Base-by-base conservation (phyloP, 495 filamentous ascomycete genomes). In the Penicillium coffeae region DNA sequence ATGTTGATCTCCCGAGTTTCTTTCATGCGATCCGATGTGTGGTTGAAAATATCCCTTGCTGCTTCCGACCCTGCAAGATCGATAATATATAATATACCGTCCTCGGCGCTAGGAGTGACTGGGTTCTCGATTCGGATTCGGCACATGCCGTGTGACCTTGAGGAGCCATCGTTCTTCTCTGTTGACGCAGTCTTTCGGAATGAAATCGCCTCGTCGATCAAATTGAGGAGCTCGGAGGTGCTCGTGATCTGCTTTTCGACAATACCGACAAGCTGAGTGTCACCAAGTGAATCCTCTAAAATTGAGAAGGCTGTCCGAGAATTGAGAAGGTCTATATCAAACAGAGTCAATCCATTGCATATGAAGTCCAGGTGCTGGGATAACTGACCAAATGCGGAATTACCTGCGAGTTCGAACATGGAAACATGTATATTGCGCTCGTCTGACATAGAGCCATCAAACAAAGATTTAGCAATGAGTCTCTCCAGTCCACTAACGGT, bases 61-160 rank as follows among this genome's bases (percentile, higher is more conserved):
- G 52, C 59, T 55, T 78, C 76, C 30, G 70, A 68, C 1, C 74
- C 75, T 3, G 74, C 75, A 0, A 75, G 68, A 47, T 79, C 75
- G 35, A 76, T 56, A 1, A 79, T 61, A 42, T 69, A 71, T 1
- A 77, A 55, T 0, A 68, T 33, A 3, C 76, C 72, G 47, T 74
- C 66, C 7, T 48, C 46, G 3, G 42, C 0, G 2, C 55, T 38
- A n/a, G 43, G 52, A 8, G 51, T 16, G 0, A 54, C 13, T 8
- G 50, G 56, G 20, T 73, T 63, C 51, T 67, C 57, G 40, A 77
- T 60, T 20, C 70, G 59, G 32, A 78, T 67, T 25, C 71, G 70
- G 44, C 70, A 74, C 39, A 78, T 69, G 27, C 68, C 69, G 56
- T 78, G 74, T 0, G 72, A 71, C 16, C 74, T 71, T 0, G 73